phyloP scores from a whole-genome alignment of 495 filamentous ascomycete species.

The Aspergillus funiculosus region DNA sequence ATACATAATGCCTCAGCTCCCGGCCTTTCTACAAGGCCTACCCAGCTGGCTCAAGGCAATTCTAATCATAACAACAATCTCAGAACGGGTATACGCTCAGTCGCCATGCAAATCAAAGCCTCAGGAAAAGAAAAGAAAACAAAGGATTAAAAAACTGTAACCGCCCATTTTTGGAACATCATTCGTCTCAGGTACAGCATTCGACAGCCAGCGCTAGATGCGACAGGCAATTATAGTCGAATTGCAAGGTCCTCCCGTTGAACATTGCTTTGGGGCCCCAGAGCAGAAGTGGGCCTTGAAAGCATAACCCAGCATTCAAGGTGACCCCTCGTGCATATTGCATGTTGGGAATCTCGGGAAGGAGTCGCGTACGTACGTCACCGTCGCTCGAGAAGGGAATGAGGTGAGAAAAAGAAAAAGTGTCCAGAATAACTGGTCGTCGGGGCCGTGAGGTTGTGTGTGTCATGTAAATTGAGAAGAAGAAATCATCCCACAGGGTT shows the following conservation, averaged over 20 bases:
- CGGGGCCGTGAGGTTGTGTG: not conserved
- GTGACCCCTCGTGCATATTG: not conserved
- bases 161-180: slow-evolving; percentile 7
- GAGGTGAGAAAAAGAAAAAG: not conserved
- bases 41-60: not conserved
- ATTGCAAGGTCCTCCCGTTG: too few relatives aligned
- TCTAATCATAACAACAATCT: slow-evolving; percentile 3
- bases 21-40: not conserved
- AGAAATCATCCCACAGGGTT: slow-evolving; percentile 18
- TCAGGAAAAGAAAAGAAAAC: not conserved
- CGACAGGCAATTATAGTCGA: too few relatives aligned
- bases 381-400: not conserved
- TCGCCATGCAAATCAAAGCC: slow-evolving; percentile 23
- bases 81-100: slow-evolving; percentile 35
- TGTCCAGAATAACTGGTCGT: not conserved
- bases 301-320: not conserved
- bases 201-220: too few relatives aligned
- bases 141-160: not conserved
- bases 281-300: not conserved
- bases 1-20: slow-evolving; percentile 2
- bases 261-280: too few relatives aligned
- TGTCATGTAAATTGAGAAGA: slow-evolving; percentile 7
- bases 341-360: not conserved
- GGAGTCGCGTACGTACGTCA: not conserved
- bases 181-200: too few relatives aligned